phyloP scores from a whole-genome alignment of 2,329 filamentous ascomycete species.

The Colletotrichum shisoi region DNA sequence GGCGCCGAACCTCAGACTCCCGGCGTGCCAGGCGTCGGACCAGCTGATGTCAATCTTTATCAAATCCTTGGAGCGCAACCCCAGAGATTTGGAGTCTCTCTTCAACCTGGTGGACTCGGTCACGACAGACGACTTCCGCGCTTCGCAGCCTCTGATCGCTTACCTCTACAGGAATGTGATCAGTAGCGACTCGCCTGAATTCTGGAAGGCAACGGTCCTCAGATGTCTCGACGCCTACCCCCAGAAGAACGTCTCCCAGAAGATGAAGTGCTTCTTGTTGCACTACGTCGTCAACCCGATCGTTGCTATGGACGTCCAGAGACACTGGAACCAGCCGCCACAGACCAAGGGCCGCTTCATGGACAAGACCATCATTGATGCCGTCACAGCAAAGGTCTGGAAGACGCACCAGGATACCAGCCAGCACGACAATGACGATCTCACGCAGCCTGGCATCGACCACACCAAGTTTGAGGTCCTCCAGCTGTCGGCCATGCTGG shows the following conservation, averaged over 20 bases:
- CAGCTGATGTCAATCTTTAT: conserved; percentile 87
- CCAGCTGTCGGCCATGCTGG: conserved; percentile 90
- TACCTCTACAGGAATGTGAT: conserved; percentile 90
- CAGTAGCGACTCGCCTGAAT: conserved; percentile 82
- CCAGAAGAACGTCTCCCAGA: conserved; percentile 79
- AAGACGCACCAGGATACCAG: conserved; percentile 83
- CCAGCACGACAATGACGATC: conserved; percentile 87
- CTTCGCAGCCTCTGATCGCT: conserved; percentile 75
- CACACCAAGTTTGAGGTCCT: conserved; percentile 96
- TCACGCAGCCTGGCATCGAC: conserved; percentile 84
- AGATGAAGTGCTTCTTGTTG: conserved; percentile 90
- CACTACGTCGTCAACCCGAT: conserved; percentile 95
- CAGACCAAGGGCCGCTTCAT: conserved; percentile 72
- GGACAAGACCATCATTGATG: conserved; percentile 86
- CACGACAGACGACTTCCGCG: conserved; percentile 81
- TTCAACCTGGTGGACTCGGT: conserved; percentile 85
- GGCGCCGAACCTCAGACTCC: conserved; percentile 76
- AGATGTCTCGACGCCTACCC: conserved; percentile 89
- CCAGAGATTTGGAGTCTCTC: conserved; percentile 80
- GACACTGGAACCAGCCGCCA: conserved; percentile 72
- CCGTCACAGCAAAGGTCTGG: conserved; percentile 93
- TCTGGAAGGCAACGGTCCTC: conserved; percentile 81
- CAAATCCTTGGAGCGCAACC: conserved; percentile 76
- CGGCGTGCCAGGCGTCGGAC: conserved; percentile 87
- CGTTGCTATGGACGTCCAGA: conserved; percentile 93